Base-by-base conservation (phyloP, 805 yeast genomes). In the Starmera pachycereana region DNA sequence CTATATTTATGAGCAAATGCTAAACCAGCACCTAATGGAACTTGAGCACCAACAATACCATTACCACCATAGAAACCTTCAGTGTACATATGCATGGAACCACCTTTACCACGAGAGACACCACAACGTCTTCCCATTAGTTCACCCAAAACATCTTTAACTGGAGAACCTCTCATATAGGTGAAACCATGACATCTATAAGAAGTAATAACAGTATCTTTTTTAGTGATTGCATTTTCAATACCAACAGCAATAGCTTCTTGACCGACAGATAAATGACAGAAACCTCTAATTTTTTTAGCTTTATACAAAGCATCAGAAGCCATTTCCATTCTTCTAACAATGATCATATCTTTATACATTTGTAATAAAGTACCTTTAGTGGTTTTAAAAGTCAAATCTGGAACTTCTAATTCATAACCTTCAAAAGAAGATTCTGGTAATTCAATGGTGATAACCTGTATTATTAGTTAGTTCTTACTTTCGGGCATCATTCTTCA, bases 1-100 rank as follows among this genome's bases (percentile, higher is more conserved):
- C 76, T 78, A 73, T 92, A 92, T 70, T 88, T 88, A 71, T 92
- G 97, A 50, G 97, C 95, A 68, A 89, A 92, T n/a, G 96, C 95
- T 52, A 92, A 73, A 56, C 98, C 98, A 41, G 96, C 87, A 62
- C 98, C 98, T 55, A 92, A 75, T 48, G 98, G 96, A 42, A 92
- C 97, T 71, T 92, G 98, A 40, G 97, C 98, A 63, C 98, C 98
- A 41, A 92, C 98, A 64, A 92, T 92, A 73, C 98, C 98, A 69
- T 92, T 92, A 69, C 98, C 98, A 64, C 98, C 98, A 67, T 82
- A 92, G 74, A 92, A 92, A 46, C 94, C 94, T 36, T 81, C 80
- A 37, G 95, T 85, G 64, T 81, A 92, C 89, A 92, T 85, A 72
- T 92, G 98, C 98, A 92, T 92, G 50, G 98, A 92, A 56, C 98